Conservation (phyloP, 371 early-diverging fungal genomes). For the Mucor lusitanicus region DNA sequence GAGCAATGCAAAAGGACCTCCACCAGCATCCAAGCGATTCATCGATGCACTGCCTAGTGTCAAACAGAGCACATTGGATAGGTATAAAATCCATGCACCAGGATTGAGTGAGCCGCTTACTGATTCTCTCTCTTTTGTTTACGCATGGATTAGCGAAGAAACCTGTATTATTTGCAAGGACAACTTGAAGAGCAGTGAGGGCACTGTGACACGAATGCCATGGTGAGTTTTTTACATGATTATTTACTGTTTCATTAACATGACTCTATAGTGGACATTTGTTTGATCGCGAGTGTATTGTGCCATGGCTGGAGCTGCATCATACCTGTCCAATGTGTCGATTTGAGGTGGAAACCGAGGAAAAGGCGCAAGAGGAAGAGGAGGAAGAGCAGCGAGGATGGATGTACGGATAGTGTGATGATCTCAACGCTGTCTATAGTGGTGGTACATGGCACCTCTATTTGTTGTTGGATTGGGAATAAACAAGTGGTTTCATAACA, state of each 20-base stretch:
- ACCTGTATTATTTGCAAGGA: constrained; percentile 57
- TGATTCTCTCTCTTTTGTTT: not conserved
- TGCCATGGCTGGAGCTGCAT: constrained; percentile 60
- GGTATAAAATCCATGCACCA: constrained; percentile 19
- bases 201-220: constrained; percentile 48
- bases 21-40: constrained; percentile 52
- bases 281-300: constrained; percentile 60
- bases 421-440: not conserved
- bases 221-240: constrained; percentile 31
- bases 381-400: constrained; percentile 47
- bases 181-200: constrained; percentile 27
- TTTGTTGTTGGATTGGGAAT: not conserved
- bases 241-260: constrained; percentile 3
- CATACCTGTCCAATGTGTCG: constrained; percentile 69
- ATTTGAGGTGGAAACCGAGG: constrained; percentile 52
- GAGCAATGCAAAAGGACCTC: constrained; percentile 50
- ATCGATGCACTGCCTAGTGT: constrained; percentile 35
- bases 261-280: constrained; percentile 45
- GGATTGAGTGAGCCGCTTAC: not conserved
- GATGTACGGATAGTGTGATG: constrained; percentile 51
- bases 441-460: not conserved
- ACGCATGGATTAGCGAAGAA: constrained; percentile 38
- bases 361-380: constrained; percentile 45
- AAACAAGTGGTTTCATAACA: constrained; percentile 1
- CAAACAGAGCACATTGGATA: constrained; percentile 17